Conservation (phyloP, 2,329 filamentous ascomycete genomes). For the Thermothelomyces thermophilus region DNA sequence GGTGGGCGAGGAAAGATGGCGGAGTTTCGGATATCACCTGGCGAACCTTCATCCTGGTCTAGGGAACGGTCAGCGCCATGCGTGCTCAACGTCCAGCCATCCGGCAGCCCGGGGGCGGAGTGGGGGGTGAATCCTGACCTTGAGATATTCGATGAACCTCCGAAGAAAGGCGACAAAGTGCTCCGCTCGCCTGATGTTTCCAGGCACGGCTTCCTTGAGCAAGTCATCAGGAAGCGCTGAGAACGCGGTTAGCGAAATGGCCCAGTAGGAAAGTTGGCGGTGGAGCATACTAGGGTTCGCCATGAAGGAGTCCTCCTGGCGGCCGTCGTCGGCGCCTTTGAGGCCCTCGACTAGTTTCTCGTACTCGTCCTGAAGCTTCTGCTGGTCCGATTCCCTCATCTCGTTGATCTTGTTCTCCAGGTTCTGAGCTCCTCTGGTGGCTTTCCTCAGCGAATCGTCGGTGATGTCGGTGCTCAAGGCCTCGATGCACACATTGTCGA, state of each 20-base stretch:
- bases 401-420: slow-evolving; percentile 85
- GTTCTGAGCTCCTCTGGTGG: slow-evolving; percentile 83
- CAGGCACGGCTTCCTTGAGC: slow-evolving; percentile 89
- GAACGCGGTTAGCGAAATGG: slow-evolving; percentile 20
- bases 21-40: slow-evolving; percentile 97
- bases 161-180: slow-evolving; percentile 95
- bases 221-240: slow-evolving; percentile 81
- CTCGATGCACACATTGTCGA: slow-evolving; percentile 99
- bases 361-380: slow-evolving; percentile 92
- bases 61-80: slow-evolving; percentile 1
- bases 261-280: background rate
- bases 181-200: slow-evolving; percentile 91
- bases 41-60: slow-evolving; percentile 96
- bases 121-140: too few relatives aligned
- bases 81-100: too few relatives aligned
- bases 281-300: slow-evolving; percentile 62
- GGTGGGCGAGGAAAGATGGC: slow-evolving; percentile 82
- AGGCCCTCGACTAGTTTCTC: slow-evolving; percentile 90
- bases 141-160: slow-evolving; percentile 94
- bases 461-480: slow-evolving; percentile 94
- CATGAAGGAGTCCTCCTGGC: slow-evolving; percentile 95
- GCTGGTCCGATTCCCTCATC: slow-evolving; percentile 92
- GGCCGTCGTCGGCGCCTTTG: slow-evolving; percentile 77
- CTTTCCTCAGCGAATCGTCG: slow-evolving; percentile 86
- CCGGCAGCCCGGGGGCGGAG: too few relatives aligned